Evolutionary conservation across 169 alveolate genomes (phyloP).

Genomic region (Eimeria zaria): DNA sequence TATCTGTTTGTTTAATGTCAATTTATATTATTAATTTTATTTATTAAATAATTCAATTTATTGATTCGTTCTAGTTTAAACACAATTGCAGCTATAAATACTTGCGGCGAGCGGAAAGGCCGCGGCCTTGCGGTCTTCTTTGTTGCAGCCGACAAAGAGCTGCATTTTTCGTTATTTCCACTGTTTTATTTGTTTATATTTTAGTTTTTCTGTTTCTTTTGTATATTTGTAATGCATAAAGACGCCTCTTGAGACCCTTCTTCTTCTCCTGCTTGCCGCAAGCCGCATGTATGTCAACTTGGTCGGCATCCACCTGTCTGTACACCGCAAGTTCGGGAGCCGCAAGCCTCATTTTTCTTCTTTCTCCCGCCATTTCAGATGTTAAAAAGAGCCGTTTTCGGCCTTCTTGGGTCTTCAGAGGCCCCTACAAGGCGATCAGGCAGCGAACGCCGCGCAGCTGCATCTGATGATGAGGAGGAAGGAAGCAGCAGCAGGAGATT

Average conservation of each 20-base stretch:
- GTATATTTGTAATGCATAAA: too few species aligned
- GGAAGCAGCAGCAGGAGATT: neutral
- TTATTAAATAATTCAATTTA: too few species aligned
- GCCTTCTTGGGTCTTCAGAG: slow-evolving; percentile 12
- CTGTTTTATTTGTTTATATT: too few species aligned
- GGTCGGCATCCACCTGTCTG: neutral
- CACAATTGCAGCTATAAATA: too few species aligned
- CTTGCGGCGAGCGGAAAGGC: too few species aligned
- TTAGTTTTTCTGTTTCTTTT: neutral
- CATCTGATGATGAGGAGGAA: neutral
- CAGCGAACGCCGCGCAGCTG: neutral
- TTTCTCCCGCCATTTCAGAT: neutral
- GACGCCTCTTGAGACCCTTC: neutral
- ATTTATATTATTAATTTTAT: too few species aligned
- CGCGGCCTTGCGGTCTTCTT: too few species aligned
- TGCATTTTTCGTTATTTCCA: too few species aligned
- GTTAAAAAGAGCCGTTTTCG: slow-evolving; percentile 74
- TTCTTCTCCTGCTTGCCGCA: neutral
- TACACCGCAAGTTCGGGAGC: neutral
- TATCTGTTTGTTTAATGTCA: too few species aligned
- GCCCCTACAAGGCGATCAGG: neutral
- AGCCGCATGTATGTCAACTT: slow-evolving; percentile 1
- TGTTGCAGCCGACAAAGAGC: too few species aligned
- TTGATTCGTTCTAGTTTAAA: too few species aligned
- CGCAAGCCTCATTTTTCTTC: neutral